Conservation (phyloP, 2,329 filamentous ascomycete species). For the Apiospora malaysiana region DNA sequence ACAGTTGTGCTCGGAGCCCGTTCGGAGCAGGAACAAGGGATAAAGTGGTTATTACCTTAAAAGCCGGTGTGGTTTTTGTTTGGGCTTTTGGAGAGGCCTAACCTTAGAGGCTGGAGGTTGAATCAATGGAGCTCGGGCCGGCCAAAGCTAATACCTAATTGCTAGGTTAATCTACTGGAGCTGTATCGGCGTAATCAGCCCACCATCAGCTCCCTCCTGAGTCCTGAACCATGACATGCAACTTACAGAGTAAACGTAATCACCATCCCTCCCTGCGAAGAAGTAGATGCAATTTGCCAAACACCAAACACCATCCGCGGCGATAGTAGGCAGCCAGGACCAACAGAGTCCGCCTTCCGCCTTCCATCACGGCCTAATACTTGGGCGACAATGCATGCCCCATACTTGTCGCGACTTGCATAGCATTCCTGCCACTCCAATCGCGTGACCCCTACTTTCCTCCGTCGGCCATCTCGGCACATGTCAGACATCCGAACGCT, state of each 20-base stretch:
- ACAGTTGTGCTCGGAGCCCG: not conserved
- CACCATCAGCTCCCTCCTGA: slow-evolving; percentile 11
- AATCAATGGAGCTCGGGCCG: slow-evolving; percentile 1
- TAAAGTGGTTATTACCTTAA: not conserved
- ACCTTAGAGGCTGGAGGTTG: too few species aligned
- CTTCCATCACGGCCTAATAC: not conserved
- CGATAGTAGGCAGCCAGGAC: not conserved
- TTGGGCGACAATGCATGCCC: slow-evolving; percentile 9
- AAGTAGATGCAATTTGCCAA: not conserved
- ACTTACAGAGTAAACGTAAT: not conserved
- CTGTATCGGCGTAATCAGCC: slow-evolving; percentile 13
- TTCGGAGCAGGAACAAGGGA: not conserved
- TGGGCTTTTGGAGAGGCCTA: not conserved
- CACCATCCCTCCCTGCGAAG: not conserved
- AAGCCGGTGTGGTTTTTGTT: not conserved
- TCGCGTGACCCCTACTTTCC: slow-evolving; percentile 14
- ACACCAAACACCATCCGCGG: not conserved
- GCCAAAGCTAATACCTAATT: slow-evolving; percentile 6
- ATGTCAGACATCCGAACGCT: slow-evolving; percentile 10
- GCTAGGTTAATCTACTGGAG: too few species aligned
- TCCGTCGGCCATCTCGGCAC: slow-evolving; percentile 14
- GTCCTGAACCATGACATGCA: slow-evolving; percentile 4
- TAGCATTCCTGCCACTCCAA: slow-evolving; percentile 6
- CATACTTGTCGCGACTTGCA: slow-evolving; percentile 17
- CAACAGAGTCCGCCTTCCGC: not conserved